Evolutionary conservation across 495 filamentous ascomycete species (phyloP).

Genomic region (Aspergillus haitiensis): DNA sequence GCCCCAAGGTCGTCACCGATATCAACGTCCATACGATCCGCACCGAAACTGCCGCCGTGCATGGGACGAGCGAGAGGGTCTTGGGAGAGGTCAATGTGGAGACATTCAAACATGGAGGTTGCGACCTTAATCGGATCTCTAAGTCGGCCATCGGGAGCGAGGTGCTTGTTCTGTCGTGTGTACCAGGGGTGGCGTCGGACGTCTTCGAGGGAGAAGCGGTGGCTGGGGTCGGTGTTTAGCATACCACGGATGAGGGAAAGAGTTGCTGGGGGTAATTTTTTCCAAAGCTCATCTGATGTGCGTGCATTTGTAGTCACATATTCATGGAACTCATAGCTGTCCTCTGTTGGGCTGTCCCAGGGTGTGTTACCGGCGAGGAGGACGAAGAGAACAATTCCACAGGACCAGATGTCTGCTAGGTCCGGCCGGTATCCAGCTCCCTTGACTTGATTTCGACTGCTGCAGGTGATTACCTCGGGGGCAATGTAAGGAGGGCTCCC

Average conservation of each 20-base stretch:
- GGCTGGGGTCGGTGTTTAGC: conserved; percentile 75
- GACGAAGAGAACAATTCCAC: conserved; percentile 94
- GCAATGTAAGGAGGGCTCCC: conserved; percentile 97
- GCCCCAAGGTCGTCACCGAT: conserved; percentile 46
- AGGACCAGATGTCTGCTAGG: conserved; percentile 93
- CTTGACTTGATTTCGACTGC: conserved; percentile 48
- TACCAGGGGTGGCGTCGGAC: conserved; percentile 96
- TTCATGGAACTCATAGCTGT: conserved; percentile 80
- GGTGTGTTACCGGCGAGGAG: conserved; percentile 94
- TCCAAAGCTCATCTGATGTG: conserved; percentile 84
- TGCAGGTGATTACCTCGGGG: conserved; percentile 75
- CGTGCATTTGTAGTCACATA: conserved; percentile 77
- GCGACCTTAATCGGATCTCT: conserved; percentile 79
- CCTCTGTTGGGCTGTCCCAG: conserved; percentile 87
- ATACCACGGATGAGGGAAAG: conserved; percentile 90
- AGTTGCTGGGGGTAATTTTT: conserved; percentile 70
- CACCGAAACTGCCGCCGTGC: conserved; percentile 41
- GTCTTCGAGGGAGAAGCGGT: conserved; percentile 82
- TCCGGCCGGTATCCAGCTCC: conserved; percentile 75
- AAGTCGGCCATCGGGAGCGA: conserved; percentile 71
- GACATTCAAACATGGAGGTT: conserved; percentile 86
- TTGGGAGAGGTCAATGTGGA: conserved; percentile 87
- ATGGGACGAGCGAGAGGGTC: conserved; percentile 52
- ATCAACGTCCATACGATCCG: conserved; percentile 56
- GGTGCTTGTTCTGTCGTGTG: conserved; percentile 75